Evolutionary conservation across 805 yeast genomes (phyloP).

Genomic region (Spathaspora hagerdaliae): DNA sequence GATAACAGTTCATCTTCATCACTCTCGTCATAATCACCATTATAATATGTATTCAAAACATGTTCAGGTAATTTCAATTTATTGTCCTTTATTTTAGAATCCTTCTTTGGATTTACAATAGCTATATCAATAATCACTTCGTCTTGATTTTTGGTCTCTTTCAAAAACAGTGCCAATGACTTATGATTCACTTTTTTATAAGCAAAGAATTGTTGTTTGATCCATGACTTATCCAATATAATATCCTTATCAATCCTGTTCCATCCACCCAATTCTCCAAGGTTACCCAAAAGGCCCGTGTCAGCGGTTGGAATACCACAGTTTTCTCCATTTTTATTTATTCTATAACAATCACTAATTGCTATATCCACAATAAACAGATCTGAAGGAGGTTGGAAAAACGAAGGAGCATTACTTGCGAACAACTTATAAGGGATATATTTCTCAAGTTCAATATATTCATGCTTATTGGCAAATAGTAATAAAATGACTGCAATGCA

Average conservation of each 20-base stretch:
- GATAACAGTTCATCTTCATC: constrained; percentile 6
- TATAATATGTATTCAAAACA: constrained; percentile 27
- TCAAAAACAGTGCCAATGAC: constrained; percentile 11
- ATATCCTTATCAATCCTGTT: constrained; percentile 44
- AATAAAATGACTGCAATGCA: constrained; percentile 19
- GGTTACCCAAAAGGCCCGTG: constrained; percentile 23
- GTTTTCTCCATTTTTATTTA: constrained; percentile 13
- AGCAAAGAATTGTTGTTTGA: constrained; percentile 36
- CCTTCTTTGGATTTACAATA: constrained; percentile 29
- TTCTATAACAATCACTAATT: constrained; percentile 26
- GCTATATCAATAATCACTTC: constrained; percentile 39
- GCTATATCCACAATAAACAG: constrained; percentile 38
- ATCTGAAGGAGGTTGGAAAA: constrained; percentile 40
- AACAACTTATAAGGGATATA: constrained; percentile 24
- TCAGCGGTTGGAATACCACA: constrained; percentile 24
- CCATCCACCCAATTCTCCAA: constrained; percentile 34
- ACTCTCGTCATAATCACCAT: constrained; percentile 10
- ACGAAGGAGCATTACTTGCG: constrained; percentile 28
- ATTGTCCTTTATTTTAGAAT: constrained; percentile 34
- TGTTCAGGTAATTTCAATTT: constrained; percentile 23
- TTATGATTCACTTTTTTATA: constrained; percentile 22
- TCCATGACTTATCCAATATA: constrained; percentile 41
- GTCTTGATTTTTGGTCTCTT: constrained; percentile 1
- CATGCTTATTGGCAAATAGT: constrained; percentile 36
- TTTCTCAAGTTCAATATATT: constrained; percentile 22